Conservation (phyloP, 768 basidiomycete genomes). For the Crucibulum laeve region DNA sequence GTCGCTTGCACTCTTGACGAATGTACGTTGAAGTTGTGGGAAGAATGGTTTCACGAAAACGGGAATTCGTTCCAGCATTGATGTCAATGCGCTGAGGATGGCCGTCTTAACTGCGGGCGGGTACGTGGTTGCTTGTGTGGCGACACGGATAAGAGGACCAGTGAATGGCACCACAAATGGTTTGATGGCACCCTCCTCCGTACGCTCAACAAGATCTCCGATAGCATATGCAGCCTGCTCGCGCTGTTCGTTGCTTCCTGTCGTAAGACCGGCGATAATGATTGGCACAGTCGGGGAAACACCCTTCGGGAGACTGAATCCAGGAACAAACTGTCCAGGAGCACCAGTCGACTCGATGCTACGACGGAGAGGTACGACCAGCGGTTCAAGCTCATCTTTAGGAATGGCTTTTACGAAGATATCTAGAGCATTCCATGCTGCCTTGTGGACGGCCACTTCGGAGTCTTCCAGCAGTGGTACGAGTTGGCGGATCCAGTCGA, state of each 20-base stretch:
- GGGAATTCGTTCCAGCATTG: slow-evolving; percentile 84
- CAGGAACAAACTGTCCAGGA: slow-evolving; percentile 74
- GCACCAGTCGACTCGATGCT: slow-evolving; percentile 84
- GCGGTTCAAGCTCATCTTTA: slow-evolving; percentile 88
- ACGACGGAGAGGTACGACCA: slow-evolving; percentile 85
- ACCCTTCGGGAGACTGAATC: slow-evolving; percentile 84
- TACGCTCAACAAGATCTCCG: slow-evolving; percentile 89
- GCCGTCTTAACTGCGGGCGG: slow-evolving; percentile 92
- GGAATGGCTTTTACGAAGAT: slow-evolving; percentile 84
- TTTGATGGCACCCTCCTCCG: slow-evolving; percentile 80
- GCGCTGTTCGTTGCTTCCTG: slow-evolving; percentile 90
- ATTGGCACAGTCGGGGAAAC: slow-evolving; percentile 80
- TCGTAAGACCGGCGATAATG: slow-evolving; percentile 88
- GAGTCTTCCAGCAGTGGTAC: slow-evolving; percentile 79
- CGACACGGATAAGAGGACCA: slow-evolving; percentile 92
- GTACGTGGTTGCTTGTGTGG: slow-evolving; percentile 83
- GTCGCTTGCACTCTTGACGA: slow-evolving; percentile 90
- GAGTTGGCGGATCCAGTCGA: slow-evolving; percentile 94
- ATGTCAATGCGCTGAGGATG: slow-evolving; percentile 80
- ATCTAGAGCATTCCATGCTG: slow-evolving; percentile 82
- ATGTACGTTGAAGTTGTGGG: slow-evolving; percentile 94
- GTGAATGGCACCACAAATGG: slow-evolving; percentile 95
- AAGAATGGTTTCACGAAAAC: slow-evolving; percentile 95
- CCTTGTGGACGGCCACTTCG: slow-evolving; percentile 69
- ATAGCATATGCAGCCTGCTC: slow-evolving; percentile 96